Evolutionary conservation across 2,329 filamentous ascomycete genomes (phyloP), one percentile per base, ranked within the genome.

Genomic region (Fusarium nurragi): DNA sequence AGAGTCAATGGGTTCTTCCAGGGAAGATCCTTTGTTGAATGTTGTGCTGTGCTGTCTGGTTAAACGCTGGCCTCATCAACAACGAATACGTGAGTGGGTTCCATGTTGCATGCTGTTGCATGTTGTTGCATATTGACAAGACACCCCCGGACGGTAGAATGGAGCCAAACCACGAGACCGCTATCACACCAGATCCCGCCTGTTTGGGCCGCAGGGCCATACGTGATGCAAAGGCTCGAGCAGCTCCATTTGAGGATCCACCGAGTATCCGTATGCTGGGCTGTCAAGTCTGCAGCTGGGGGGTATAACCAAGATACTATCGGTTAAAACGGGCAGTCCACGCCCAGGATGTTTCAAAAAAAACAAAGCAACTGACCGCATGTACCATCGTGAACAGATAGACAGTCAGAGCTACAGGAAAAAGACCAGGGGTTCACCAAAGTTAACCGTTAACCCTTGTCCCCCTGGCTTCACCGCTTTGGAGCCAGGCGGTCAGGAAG

Each of bases 141-240:
- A 16, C 23, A 47, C 54, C 55, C 53, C 38, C 44, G 46, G 44
- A 52, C 56, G 26, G 28, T 19, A 37, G 39, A 23, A 43, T 45
- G 55, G 53, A 36, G 37, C 54, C 41, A 57, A 54, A 34, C 49
- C 59, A 49, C 52, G 55, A 64, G 62, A 66, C 66, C 47, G 63
- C 60, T 51, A 59, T 61, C 60, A 69, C 67, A 70, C 62, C 62
- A 70, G 68, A 67, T 71, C 67, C 69, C 69, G 68, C 57, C 64
- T 50, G 67, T 64, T 65, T 71, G 69, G 69, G 69, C 54, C 68
- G 53, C 32, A 34, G 32, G 16, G n/a, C 32, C n/a, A 68, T 71
- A 70, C 65, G 67, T 68, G 68, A 59, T 71, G 60, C 38, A 51
- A 51, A 43, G 25, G 54, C 54, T 54, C 61, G 48, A 54, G 40